Base-by-base conservation (phyloP, 192 early-diverging fungal species). In the Paraglomus occultum region DNA sequence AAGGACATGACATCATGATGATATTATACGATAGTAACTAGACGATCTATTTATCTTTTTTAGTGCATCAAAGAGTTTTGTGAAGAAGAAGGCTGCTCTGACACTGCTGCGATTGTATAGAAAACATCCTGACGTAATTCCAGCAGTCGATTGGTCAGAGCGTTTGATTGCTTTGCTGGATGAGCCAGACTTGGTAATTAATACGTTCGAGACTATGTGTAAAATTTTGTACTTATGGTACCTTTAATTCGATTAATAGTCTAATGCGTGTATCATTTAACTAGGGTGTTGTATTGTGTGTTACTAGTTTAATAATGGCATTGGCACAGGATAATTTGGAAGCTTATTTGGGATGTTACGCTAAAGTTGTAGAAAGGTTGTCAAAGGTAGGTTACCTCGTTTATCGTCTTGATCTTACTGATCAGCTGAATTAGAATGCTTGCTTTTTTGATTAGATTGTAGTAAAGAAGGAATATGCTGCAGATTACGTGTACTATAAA, bases 401-500 rank as follows among this genome's bases (percentile, higher is more conserved):
- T 48, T 20, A 31, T 44, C 18, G 43, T 12, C 1, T 58, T 46
- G 9, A 39, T 51, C 0, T 15, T 3, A 2, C 50, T 67, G n/a
- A 73, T 40, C 31, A 31, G 31, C 31, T 31, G 31, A 31, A 31
- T 3, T 31, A 31, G 31, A 31, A 31, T 31, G 31, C 31, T 31
- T 31, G 31, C 17, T 50, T 50, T 58, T 18, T 0, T 42, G 46
- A 47, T 11, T 81, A 94, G 85, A 83, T 98, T 72, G 84, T 98
- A 18, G 79, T 95, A 40, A 92, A 97, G 40, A 84, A 87, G 61
- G 91, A 94, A 61, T 94, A 84, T 76, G 77, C 88, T 6, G 60
- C 83, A 15, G 95, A 97, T 73, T 95, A 98, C 74, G 82, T 94
- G 20, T 99, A 99, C 80, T 99, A 99, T 81, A 95, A 95, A 77